Base-by-base conservation (phyloP, 208 protist genomes). In the Trypanosoma lewisi region DNA sequence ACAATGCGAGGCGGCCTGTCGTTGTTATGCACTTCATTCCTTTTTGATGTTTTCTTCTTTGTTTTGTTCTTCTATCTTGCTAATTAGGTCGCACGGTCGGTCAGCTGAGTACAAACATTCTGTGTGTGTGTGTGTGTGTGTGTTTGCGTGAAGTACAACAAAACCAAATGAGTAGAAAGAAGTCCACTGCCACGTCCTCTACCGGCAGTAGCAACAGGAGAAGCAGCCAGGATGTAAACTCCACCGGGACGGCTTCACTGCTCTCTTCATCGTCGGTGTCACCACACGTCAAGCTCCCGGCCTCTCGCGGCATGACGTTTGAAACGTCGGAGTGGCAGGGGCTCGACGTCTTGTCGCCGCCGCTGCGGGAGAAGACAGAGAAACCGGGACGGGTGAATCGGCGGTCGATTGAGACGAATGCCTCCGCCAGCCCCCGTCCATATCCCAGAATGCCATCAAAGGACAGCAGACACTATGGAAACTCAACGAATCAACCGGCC, bases 31-130 rank as follows among this genome's bases (percentile, higher is more conserved):
- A 23, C 16, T n/a, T 47, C 42, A 25, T 14, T 45, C 2, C 2
- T 45, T 17, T 59, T 9, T 57, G 12, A 55, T 68, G 44, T 69
- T 42, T 64, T 14, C 72, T 30, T 49, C 63, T 58, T 17, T 39
- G 19, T 28, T 53, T 51, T 54, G 25, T n/a, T 41, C 19, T 17
- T 7, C 39, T 53, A n/a, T 34, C 28, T 53, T 34, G 27, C 28
- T n/a, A n/a, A n/a, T n/a, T n/a, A n/a, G n/a, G n/a, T n/a, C n/a
- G n/a, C n/a, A n/a, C n/a, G n/a, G n/a, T n/a, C n/a, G n/a, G n/a
- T n/a, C n/a, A n/a, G n/a, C n/a, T n/a, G n/a, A n/a, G n/a, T n/a
- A n/a, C n/a, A n/a, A n/a, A n/a, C n/a, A n/a, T n/a, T n/a, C n/a
- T n/a, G n/a, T n/a, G n/a, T n/a, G n/a, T n/a, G n/a, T n/a, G n/a